Evolutionary conservation across 225 moss, liverwort and hornwort genomes (phyloP), one percentile per base, ranked within the genome.

Genomic region (Antitrichia curtipendula): DNA sequence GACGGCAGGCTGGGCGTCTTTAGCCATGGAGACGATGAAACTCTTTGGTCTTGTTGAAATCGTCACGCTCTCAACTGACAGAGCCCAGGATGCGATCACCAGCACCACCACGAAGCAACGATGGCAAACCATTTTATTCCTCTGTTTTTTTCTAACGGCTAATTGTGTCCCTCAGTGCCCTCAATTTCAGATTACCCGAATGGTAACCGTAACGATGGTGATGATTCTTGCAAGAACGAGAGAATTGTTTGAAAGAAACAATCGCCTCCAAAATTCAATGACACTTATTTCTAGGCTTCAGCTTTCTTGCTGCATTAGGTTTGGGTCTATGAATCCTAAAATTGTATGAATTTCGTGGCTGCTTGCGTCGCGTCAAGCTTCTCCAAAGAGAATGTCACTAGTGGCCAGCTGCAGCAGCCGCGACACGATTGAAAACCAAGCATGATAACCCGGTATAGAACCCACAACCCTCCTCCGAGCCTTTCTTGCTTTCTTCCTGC

Each of bases 1-100:
- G 38, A 90, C 87, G 17, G 89, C 53, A 47, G 93, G 93, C 80
- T 82, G 82, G 40, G 85, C 82, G 22, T 87, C 88, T 56, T 36
- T 91, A 14, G 90, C 84, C 92, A 93, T 92, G 49, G 92, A 92
- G 19, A 93, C 82, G 40, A 92, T 93, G 75, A 91, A 93, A 64
- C 89, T 93, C 89, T 57, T 90, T 7, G 90, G 86, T 73, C 59
- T 86, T 16, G 84, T 13, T 15, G 88, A 24, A 53, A 84, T 80
- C 75, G 22, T 80, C 45, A 70, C 85, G 16, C 74, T 61, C 57
- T 74, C 72, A 14, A 64, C 64, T 38, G 58, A 22, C 75, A 88
- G 54, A 20, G 60, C 74, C 82, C 87, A 90, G 29, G 83, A 68
- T 12, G 54, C 71, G 29, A 87, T 40, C 79, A 89, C 36, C 23